phyloP scores from a whole-genome alignment of 495 filamentous ascomycete species.

The Tuber borchii region DNA sequence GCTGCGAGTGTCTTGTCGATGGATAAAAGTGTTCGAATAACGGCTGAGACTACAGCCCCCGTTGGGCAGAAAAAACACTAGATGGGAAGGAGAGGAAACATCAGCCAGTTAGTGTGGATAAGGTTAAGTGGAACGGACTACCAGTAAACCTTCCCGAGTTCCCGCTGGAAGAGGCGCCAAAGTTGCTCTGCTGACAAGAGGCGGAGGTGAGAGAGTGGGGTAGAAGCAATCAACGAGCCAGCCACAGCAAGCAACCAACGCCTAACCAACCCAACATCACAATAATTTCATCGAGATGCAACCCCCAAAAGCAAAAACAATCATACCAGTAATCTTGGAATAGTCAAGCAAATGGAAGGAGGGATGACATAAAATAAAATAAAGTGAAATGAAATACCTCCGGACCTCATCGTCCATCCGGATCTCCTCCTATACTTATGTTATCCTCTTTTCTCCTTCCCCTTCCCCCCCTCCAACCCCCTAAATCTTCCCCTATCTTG shows the following conservation, averaged over 20 bases:
- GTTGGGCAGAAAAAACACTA: not conserved
- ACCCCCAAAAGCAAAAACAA: slow-evolving; percentile 13
- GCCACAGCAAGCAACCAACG: slow-evolving; percentile 11
- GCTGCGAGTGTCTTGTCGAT: not conserved
- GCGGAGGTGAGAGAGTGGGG: slow-evolving; percentile 30
- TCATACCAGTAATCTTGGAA: not conserved
- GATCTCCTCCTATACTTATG: slow-evolving; percentile 3
- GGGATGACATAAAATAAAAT: not conserved
- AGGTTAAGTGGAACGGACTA: not conserved
- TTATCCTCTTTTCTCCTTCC: not conserved
- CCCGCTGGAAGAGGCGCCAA: slow-evolving; percentile 11
- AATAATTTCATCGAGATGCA: slow-evolving; percentile 24
- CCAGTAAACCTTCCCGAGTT: slow-evolving; percentile 18
- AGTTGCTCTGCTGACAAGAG: slow-evolving; percentile 27
- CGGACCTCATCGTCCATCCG: not conserved
- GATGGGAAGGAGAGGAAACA: slow-evolving; percentile 13
- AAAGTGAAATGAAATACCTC: not conserved
- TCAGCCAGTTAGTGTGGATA: slow-evolving; percentile 7
- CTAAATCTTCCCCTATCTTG: slow-evolving; percentile 13
- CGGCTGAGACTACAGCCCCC: not conserved
- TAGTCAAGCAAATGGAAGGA: not conserved
- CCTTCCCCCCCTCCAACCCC: not conserved
- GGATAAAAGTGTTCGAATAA: not conserved
- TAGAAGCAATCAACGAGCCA: slow-evolving; percentile 10
- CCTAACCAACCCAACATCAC: slow-evolving; percentile 17